These are phyloP conservation scores for Echeveria elegans DNA, from an alignment of 164 flowering plant species.

Conservation along the genomic window DNA sequence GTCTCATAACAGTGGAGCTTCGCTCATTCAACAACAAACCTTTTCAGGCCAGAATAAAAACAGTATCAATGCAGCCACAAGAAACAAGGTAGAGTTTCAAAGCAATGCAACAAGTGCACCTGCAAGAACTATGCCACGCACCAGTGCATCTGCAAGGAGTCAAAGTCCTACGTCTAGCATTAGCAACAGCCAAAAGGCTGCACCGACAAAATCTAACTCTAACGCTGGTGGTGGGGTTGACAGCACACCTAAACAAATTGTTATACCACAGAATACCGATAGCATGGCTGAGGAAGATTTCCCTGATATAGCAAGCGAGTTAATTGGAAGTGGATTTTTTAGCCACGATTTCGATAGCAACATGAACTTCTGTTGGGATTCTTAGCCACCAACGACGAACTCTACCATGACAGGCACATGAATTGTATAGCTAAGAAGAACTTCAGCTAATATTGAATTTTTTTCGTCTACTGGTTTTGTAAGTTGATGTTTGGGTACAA, in stretches of 20 bases:
- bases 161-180: conserved; percentile 29
- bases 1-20: conserved; percentile 30
- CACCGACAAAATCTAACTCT: conserved; percentile 35
- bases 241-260: conserved; percentile 24
- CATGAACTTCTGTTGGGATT: conserved; percentile 30
- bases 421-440: not conserved
- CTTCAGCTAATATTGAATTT: not conserved
- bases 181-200: conserved; percentile 48
- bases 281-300: conserved; percentile 53
- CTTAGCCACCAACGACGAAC: conserved; percentile 27
- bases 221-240: conserved; percentile 36
- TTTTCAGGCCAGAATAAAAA: conserved; percentile 30
- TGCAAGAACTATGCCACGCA: conserved; percentile 10
- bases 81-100: conserved; percentile 27
- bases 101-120: conserved; percentile 21
- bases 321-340: conserved; percentile 54
- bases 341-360: conserved; percentile 44
- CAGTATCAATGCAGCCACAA: conserved; percentile 14
- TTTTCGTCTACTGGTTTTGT: too few relatives aligned
- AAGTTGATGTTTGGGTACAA: too few relatives aligned
- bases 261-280: conserved; percentile 42
- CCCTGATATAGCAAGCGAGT: conserved; percentile 51
- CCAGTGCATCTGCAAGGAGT: conserved; percentile 20
- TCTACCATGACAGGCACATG: not conserved
- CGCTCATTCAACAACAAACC: conserved; percentile 23